Evolutionary conservation across 192 early-diverging fungal species (phyloP).

Genomic region (Phycomyces nitens): DNA sequence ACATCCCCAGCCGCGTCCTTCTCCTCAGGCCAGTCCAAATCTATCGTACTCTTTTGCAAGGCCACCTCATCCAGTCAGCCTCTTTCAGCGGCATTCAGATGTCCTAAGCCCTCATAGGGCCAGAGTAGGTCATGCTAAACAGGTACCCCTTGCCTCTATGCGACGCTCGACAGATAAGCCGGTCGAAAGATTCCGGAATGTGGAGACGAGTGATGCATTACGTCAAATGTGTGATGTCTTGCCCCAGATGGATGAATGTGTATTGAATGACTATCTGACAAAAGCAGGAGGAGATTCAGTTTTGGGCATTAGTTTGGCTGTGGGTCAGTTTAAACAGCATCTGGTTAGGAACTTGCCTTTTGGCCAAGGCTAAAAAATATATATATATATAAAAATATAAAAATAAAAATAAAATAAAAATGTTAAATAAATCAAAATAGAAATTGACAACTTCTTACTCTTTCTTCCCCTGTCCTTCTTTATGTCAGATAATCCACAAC

Average conservation of each 20-base stretch:
- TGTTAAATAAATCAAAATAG: not conserved
- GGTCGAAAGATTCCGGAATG: not conserved
- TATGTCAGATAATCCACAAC: slow-evolving; percentile 5
- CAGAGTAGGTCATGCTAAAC: not conserved
- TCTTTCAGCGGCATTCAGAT: not conserved
- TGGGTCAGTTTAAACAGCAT: slow-evolving; percentile 7
- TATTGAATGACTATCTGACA: slow-evolving; percentile 11
- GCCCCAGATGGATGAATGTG: slow-evolving; percentile 13
- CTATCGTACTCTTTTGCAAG: not conserved
- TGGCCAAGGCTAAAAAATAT: slow-evolving; percentile 5
- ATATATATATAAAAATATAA: not conserved
- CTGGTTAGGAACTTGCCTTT: not conserved
- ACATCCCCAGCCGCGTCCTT: not conserved
- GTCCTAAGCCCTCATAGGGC: not conserved
- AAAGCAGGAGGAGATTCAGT: slow-evolving; percentile 26
- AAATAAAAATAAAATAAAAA: not conserved
- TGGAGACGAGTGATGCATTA: not conserved
- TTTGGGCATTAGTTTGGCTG: slow-evolving; percentile 19
- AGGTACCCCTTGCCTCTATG: no score
- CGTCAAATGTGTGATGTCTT: slow-evolving; percentile 19
- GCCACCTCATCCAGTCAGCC: not conserved
- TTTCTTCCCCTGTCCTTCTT: not conserved
- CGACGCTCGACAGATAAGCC: no score
- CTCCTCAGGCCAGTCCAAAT: not conserved
- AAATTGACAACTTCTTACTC: not conserved